These are phyloP conservation scores for Ascoidea tarda DNA, from an alignment of 805 yeast genomes.

Conservation along the genomic window DNA sequence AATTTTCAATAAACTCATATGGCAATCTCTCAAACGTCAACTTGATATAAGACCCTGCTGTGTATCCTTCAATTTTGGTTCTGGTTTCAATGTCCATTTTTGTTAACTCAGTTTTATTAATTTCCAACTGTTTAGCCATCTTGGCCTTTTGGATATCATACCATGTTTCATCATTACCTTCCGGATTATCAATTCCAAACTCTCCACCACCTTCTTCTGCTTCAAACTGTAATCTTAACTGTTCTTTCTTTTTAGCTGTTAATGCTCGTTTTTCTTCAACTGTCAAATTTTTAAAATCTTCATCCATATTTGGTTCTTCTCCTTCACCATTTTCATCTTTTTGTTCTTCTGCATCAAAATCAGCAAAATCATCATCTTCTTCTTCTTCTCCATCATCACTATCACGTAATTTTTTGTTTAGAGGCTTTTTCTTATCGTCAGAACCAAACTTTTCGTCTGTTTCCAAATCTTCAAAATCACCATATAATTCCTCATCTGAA, in stretches of 20 bases:
- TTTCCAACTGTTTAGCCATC: conserved; percentile 90
- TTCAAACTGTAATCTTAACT: conserved; percentile 79
- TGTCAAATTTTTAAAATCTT: conserved; percentile 19
- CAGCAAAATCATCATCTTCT: conserved; percentile 19
- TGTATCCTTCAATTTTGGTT: conserved; percentile 74
- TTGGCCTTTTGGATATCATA: conserved; percentile 94
- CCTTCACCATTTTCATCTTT: conserved; percentile 10
- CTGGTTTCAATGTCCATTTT: conserved; percentile 67
- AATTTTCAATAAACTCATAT: conserved; percentile 78
- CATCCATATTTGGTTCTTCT: conserved; percentile 10
- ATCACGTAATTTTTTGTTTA: conserved; percentile 25
- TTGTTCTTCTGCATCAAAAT: conserved; percentile 12
- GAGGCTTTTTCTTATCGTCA: conserved; percentile 11
- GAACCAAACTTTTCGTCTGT: conserved; percentile 32
- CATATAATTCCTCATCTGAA: conserved; percentile 20
- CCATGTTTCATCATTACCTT: conserved; percentile 82
- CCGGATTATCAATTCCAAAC: conserved; percentile 17
- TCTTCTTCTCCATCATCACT: conserved; percentile 25
- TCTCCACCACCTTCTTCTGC: conserved; percentile 35
- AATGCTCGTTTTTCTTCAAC: conserved; percentile 63
- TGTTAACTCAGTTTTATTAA: conserved; percentile 70
- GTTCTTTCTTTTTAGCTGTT: conserved; percentile 84
- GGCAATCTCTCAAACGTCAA: conserved; percentile 74
- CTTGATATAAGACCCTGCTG: conserved; percentile 90
- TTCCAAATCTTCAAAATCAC: conserved; percentile 42